Percentiles rank a stretch among this genome's conserved stretches.
phyloP scores from a whole-genome alignment of 805 yeast species.

The Saccharomyces kudriavzevii region DNA sequence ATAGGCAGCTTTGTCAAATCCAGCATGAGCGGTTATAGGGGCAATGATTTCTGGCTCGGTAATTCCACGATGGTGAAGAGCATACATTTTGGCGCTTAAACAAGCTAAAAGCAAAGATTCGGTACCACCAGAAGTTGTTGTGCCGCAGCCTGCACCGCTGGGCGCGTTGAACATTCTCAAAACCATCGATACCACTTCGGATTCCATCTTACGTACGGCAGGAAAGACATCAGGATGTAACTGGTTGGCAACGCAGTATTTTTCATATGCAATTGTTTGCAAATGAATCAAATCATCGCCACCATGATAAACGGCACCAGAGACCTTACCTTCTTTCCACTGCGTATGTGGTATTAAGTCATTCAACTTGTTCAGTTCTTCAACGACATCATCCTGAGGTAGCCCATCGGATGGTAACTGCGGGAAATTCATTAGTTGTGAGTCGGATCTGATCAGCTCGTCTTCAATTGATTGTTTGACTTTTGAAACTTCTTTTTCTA shows the following conservation, averaged over 20 bases:
- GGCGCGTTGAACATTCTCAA: conserved; percentile 78
- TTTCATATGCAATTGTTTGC: conserved; percentile 69
- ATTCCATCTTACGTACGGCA: conserved; percentile 91
- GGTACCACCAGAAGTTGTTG: conserved; percentile 90
- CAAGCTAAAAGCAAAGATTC: conserved; percentile 85
- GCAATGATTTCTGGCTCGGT: conserved; percentile 78
- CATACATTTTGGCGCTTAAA: conserved; percentile 79
- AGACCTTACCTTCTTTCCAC: conserved; percentile 79
- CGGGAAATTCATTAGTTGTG: conserved; percentile 36
- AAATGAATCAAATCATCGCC: conserved; percentile 68
- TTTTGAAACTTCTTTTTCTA: conserved; percentile 50
- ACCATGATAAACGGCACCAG: conserved; percentile 97
- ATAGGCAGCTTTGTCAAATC: conserved; percentile 84
- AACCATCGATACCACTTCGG: conserved; percentile 91
- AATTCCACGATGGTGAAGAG: conserved; percentile 48
- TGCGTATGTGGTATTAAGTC: conserved; percentile 50
- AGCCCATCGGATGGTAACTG: conserved; percentile 56
- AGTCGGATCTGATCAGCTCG: conserved; percentile 49
- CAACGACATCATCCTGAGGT: conserved; percentile 36
- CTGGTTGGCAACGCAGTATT: conserved; percentile 84
- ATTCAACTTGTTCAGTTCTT: conserved; percentile 44
- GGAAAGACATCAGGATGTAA: conserved; percentile 96
- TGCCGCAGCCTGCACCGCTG: conserved; percentile 49
- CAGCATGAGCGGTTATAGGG: conserved; percentile 89
- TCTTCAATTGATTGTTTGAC: conserved; percentile 45